Evolutionary conservation across 2,329 filamentous ascomycete species (phyloP).

Genomic region (Colletotrichum chrysophilum): DNA sequence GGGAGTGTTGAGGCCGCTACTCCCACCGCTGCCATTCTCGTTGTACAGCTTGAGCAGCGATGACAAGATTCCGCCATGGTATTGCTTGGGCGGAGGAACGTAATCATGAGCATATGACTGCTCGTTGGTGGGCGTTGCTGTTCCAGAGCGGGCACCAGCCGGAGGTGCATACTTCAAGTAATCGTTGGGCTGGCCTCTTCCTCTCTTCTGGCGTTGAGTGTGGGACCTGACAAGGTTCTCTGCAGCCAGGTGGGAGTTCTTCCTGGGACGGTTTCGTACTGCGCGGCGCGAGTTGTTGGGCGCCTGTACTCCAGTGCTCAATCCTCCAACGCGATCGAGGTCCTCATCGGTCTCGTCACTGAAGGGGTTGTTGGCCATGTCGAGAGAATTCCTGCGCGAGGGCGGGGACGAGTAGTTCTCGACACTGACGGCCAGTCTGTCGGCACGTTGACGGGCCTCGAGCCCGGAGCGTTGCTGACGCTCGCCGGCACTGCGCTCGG

Average conservation of each 20-base stretch:
- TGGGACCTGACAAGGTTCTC: slow-evolving; percentile 41
- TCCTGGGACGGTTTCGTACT: slow-evolving; percentile 12
- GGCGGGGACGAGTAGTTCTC: slow-evolving; percentile 40
- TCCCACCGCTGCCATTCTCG: slow-evolving; percentile 40
- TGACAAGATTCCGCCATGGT: slow-evolving; percentile 75
- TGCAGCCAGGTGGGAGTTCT: slow-evolving; percentile 26
- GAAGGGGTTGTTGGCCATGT: background rate
- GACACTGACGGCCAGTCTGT: slow-evolving; percentile 43
- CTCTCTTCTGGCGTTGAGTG: slow-evolving; percentile 30
- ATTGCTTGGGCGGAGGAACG: slow-evolving; percentile 69
- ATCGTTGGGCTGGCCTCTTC: slow-evolving; percentile 19
- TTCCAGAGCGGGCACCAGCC: slow-evolving; percentile 35
- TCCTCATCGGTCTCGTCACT: slow-evolving; percentile 13
- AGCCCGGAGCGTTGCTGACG: slow-evolving; percentile 44
- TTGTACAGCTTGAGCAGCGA: slow-evolving; percentile 75
- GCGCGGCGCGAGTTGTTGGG: background rate
- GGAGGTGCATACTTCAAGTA: slow-evolving; percentile 32
- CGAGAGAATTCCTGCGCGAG: slow-evolving; percentile 9
- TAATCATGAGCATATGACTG: slow-evolving; percentile 61
- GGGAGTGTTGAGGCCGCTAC: slow-evolving; percentile 48
- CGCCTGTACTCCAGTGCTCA: background rate
- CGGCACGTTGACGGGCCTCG: slow-evolving; percentile 42
- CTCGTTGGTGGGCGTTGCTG: slow-evolving; percentile 43
- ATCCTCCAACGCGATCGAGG: background rate
- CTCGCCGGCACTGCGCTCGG: slow-evolving; percentile 40